phyloP scores from a whole-genome alignment of 495 filamentous ascomycete genomes.

The Trichoderma gamsii region DNA sequence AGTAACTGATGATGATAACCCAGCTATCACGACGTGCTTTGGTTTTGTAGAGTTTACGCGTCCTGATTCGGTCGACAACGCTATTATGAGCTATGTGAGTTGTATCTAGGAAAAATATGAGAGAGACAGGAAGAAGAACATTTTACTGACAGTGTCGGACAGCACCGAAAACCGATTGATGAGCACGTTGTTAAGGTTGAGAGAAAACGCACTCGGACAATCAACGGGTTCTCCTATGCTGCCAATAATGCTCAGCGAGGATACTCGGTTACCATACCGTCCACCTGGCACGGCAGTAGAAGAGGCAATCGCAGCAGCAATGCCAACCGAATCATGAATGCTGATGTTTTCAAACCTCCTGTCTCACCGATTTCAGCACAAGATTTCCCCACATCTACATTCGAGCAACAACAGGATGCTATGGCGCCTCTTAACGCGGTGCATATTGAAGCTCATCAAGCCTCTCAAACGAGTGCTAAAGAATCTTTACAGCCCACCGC shows the following conservation, averaged over 20 bases:
- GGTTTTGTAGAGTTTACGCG: conserved; percentile 45
- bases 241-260: neutral
- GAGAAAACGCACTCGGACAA: conserved; percentile 10
- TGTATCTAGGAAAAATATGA: neutral
- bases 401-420: neutral
- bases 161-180: conserved; percentile 8
- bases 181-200: neutral
- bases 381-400: neutral
- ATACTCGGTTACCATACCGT: neutral
- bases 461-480: too few relatives aligned
- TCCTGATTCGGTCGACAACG: conserved; percentile 14
- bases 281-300: neutral
- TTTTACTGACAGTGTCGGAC: neutral
- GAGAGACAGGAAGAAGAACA: neutral
- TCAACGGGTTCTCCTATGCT: neutral
- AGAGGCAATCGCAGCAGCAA: neutral
- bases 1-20: conserved; percentile 20
- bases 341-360: neutral
- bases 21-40: conserved; percentile 33
- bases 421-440: neutral
- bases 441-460: neutral
- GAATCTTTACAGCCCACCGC: too few relatives aligned
- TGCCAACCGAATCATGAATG: neutral
- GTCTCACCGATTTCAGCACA: neutral
- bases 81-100: neutral